Base-by-base conservation (phyloP, 163 green algal species). In the Chloroidium sp. region DNA sequence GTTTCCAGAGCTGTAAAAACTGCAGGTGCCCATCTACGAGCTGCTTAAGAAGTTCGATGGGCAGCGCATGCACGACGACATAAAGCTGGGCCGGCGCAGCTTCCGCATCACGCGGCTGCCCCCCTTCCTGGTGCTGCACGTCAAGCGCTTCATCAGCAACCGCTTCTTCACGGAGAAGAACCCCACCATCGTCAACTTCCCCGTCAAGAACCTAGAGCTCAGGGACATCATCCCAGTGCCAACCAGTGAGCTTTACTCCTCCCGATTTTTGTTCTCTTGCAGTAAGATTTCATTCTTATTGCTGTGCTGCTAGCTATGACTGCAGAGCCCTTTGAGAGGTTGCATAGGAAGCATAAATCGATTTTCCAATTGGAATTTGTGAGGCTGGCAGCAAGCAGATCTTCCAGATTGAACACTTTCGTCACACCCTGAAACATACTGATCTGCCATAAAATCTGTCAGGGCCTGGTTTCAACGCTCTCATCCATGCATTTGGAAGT, bases 81-180 rank as follows among this genome's bases (percentile, higher is more conserved):
- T 97, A 80, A 88, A 90, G 36, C 74, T 69, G 8, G 94, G 93
- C 1, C 85, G 92, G 59, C 89, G 90, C 62, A 87, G 87, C 62
- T 97, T 95, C 87, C 80, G 85, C 36, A 78, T 99, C 61, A 93
- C 89, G 1, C 85, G 87, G 58, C 88, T 98, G 81, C 95, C 96
- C 59, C 84, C 79, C 58, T 98, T 92, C 90, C 86, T 99, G 74
- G 88, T 94, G 62, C 85, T 99, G 64, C 92, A 97, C 84, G 90
- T 98, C 82, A 95, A 94, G 79, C 91, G 96, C 78, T 99, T 99
- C 88, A 94, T 91, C 2, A 97, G 95, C 84, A 98, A 98, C 91
- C 95, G 94, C 86, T 97, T 97, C 83, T 97, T 96, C 82, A 57
- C 94, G 13, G 96, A 99, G 90, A 99, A 99, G 89, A 99, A 99